Evolutionary conservation across 768 basidiomycete genomes (phyloP).

Genomic region (Rhodotorula kratochvilovae): DNA sequence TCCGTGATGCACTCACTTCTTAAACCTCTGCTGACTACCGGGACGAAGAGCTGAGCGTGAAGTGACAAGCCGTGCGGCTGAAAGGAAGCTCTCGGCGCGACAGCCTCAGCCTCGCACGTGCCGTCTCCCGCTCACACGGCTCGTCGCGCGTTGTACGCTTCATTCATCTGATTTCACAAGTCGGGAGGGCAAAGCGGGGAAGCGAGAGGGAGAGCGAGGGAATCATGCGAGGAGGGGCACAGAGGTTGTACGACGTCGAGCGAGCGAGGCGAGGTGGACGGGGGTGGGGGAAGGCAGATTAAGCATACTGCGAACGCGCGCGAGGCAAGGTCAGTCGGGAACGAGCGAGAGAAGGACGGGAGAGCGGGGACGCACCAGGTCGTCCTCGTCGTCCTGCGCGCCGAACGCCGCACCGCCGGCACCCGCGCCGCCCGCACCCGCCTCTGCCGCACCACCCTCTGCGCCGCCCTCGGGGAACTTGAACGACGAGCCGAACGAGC

Average conservation of each 20-base stretch:
- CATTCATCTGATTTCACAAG: neutral
- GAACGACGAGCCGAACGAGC: conserved; percentile 90
- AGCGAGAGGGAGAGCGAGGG: neutral
- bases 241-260: neutral
- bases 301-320: neutral
- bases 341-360: neutral
- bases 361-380: conserved; percentile 22
- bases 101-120: too few species aligned
- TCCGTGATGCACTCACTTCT: too few species aligned
- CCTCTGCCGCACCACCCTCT: conserved; percentile 9
- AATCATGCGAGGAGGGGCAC: neutral
- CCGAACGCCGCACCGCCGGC: conserved; percentile 48
- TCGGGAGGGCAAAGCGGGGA: neutral
- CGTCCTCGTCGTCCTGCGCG: conserved; percentile 39
- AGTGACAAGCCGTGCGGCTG: neutral
- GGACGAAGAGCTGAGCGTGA: too few species aligned
- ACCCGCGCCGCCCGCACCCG: conserved; percentile 42
- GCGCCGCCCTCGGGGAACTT: conserved; percentile 84
- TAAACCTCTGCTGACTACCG: too few species aligned
- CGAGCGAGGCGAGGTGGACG: neutral
- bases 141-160: neutral
- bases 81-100: too few species aligned
- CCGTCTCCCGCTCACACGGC: neutral
- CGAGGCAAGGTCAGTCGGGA: neutral
- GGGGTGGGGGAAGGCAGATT: neutral